These are phyloP conservation scores for thale cress (Arabidopsis thaliana) DNA, from an alignment of 345 rosid species.

Conservation along the genomic window DNA sequence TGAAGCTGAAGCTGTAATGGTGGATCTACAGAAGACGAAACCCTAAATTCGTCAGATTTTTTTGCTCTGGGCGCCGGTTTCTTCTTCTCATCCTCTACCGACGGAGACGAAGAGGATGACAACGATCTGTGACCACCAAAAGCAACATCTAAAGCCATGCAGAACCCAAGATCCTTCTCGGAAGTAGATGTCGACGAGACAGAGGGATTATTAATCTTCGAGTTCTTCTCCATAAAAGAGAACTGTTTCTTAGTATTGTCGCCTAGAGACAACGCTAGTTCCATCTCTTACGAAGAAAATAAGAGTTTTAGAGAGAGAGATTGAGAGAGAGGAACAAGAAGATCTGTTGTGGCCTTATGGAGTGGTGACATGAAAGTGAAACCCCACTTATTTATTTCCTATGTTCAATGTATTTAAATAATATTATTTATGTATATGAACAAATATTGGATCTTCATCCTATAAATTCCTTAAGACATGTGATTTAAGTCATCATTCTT, in stretches of 20 bases:
- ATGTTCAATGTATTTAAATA: slow-evolving; percentile 10
- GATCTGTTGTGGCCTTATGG: slow-evolving; percentile 36
- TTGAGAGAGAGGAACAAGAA: slow-evolving; percentile 20
- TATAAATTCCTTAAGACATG: not conserved
- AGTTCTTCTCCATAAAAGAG: slow-evolving; percentile 56
- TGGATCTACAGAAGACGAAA: slow-evolving; percentile 52
- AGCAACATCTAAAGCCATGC: slow-evolving; percentile 57
- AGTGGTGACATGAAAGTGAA: slow-evolving; percentile 33
- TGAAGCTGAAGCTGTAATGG: slow-evolving; percentile 74
- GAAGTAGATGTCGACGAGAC: slow-evolving; percentile 48
- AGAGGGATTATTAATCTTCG: slow-evolving; percentile 29
- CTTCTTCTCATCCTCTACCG: slow-evolving; percentile 34
- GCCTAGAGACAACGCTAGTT: slow-evolving; percentile 87
- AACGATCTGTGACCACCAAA: slow-evolving; percentile 46
- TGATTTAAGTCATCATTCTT: slow-evolving; percentile 4
- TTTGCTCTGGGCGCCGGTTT: slow-evolving; percentile 7
- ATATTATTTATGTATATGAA: not conserved
- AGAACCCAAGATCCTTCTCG: slow-evolving; percentile 62
- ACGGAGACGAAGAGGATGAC: slow-evolving; percentile 43
- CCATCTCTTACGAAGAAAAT: slow-evolving; percentile 55
- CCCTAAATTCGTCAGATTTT: slow-evolving; percentile 39
- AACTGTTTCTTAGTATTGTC: slow-evolving; percentile 64
- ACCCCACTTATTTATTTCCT: slow-evolving; percentile 43
- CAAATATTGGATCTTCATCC: not conserved
- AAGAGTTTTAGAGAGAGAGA: slow-evolving; percentile 19